Base-by-base conservation (phyloP, 78 protist species). In the Dictyostelium brefeldianum region DNA sequence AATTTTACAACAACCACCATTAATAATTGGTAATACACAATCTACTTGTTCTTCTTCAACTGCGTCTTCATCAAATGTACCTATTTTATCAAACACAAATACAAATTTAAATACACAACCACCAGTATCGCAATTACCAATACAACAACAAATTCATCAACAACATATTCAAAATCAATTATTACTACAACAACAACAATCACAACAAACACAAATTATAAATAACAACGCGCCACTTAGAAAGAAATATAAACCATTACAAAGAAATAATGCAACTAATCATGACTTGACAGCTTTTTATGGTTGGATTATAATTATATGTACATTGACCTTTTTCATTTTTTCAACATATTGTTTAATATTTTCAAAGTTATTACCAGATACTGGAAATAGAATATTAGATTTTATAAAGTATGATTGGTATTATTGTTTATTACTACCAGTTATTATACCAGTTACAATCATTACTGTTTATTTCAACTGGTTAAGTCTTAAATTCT, bases 341-440 rank as follows among this genome's bases (percentile, higher is more conserved):
- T 8, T 80, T 15, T 29, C 95, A 17, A 90, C 89, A 3, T 90
- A 90, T 62, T 78, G 89, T 71, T 41, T 90, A 69, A 46, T 90
- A 27, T 71, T 90, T 31, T 81, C 90, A 22, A 81, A 80, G 43
- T 17, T 80, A 18, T 31, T 90, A 22, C 95, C 95, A 8, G 90
- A 90, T 31, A 80, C 95, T 25, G 95, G 95, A 3, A 90, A 90
- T 51, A 27, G 84, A 29, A 56, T 90, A 6, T 50, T 90, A 27
- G 95, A 90, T 70, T 90, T 80, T 47, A 90, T 90, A 29, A 81
- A 80, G 62, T 74, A 81, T 78, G 95, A 90, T 54, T 81, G 95
- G 90, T 90, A 90, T 48, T 90, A 90, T 62, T 90, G 95, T 59
- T 29, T 90, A n/a, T 31, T 90, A 9, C 3, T 90, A 20, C 95